Evolutionary conservation across 2,329 filamentous ascomycete species (phyloP).

Genomic region (Raffaelea deltoideospora): DNA sequence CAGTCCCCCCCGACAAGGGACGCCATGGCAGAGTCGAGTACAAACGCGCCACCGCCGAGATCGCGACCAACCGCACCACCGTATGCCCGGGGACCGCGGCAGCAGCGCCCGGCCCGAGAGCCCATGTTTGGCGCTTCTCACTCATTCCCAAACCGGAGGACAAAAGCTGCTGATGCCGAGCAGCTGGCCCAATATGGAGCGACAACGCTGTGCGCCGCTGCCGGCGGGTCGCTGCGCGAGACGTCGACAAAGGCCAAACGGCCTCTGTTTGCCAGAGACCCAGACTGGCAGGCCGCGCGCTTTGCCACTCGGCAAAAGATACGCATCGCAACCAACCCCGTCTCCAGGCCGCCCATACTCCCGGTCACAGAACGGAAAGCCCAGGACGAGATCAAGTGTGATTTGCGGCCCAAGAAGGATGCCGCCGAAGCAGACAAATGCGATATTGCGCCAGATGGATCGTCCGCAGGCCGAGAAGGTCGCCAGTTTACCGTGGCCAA

Average conservation of each 20-base stretch:
- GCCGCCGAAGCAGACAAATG: conserved; percentile 40
- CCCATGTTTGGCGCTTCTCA: no score
- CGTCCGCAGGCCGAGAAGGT: conserved; percentile 46
- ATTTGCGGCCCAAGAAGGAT: conserved; percentile 30
- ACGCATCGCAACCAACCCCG: conserved; percentile 12
- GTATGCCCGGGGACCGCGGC: no score
- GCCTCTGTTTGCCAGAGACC: conserved; percentile 1
- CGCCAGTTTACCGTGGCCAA: conserved; percentile 68
- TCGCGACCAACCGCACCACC: no score
- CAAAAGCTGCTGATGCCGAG: no score
- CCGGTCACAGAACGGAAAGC: conserved; percentile 31
- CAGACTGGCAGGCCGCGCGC: conserved; percentile 5
- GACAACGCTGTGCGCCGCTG: not conserved
- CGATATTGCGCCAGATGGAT: conserved; percentile 44
- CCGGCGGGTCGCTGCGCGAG: conserved; percentile 5
- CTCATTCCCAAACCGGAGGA: no score
- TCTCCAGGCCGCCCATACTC: conserved; percentile 25
- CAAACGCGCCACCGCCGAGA: conserved; percentile 1
- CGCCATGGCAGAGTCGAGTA: conserved; percentile 2
- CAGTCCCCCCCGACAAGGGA: conserved; percentile 6
- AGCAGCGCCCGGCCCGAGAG: no score
- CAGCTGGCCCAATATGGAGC: no score
- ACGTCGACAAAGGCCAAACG: no score
- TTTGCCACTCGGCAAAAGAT: conserved; percentile 13
- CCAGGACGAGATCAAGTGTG: conserved; percentile 22